phyloP scores from a whole-genome alignment of 192 early-diverging fungal genomes.

The Thoreauomyces humboldtii region DNA sequence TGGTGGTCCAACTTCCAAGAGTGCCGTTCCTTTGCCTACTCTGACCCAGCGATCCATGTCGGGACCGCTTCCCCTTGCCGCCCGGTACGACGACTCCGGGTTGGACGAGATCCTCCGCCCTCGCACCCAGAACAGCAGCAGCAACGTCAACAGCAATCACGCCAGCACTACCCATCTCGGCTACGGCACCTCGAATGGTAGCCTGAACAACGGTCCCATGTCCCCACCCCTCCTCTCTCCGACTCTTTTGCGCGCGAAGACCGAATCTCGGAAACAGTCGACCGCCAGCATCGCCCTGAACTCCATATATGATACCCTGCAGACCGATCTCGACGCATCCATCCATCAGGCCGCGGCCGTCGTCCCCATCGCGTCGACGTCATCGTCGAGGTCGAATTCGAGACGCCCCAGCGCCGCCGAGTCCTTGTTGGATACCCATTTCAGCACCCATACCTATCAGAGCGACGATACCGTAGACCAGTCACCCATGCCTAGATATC shows the following conservation, averaged over 20 bases:
- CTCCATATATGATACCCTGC: background rate
- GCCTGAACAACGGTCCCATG: too few species aligned
- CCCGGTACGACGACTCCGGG: slow-evolving; percentile 30
- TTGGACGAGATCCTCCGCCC: slow-evolving; percentile 18
- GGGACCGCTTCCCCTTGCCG: background rate
- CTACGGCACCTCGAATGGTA: too few species aligned
- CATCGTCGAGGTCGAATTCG: background rate
- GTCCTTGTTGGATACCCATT: background rate
- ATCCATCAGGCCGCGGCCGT: background rate
- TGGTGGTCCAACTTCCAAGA: background rate
- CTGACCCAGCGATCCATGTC: slow-evolving; percentile 8
- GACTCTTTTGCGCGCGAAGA: too few species aligned
- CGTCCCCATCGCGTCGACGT: background rate
- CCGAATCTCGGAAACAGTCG: background rate
- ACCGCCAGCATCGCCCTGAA: slow-evolving; percentile 10
- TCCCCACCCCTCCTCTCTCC: too few species aligned
- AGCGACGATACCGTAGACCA: background rate
- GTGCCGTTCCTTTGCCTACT: background rate
- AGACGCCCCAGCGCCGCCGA: background rate
- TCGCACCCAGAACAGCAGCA: background rate
- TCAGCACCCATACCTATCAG: background rate
- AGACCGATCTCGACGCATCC: slow-evolving; percentile 17
- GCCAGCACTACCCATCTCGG: too few species aligned
- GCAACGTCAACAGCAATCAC: too few species aligned
- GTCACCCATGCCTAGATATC: background rate